Conservation (phyloP, 2,329 filamentous ascomycete species). For the Hypoxylon sp. region DNA sequence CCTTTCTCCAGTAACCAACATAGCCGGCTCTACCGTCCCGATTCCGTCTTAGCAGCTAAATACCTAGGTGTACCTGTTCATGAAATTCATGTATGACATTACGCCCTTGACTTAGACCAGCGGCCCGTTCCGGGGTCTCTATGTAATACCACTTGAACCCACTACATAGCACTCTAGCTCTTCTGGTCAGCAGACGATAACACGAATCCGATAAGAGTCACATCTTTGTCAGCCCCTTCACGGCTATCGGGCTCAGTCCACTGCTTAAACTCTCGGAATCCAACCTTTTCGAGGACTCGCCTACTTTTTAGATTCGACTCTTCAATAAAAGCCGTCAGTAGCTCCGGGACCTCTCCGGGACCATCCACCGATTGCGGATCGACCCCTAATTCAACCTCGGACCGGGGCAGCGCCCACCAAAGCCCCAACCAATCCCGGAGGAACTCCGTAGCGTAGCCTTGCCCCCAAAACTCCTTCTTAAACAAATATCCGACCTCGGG, state of each 20-base stretch:
- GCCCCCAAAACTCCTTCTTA: slow-evolving; percentile 67
- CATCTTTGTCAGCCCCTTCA: slow-evolving; percentile 25
- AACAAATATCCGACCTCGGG: slow-evolving; percentile 73
- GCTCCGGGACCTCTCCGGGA: slow-evolving; percentile 56
- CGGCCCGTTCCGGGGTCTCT: slow-evolving; percentile 1
- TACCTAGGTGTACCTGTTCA: background rate
- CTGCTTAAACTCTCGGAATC: slow-evolving; percentile 64
- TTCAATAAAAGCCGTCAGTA: slow-evolving; percentile 64
- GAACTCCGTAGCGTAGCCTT: slow-evolving; percentile 71
- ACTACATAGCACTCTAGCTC: slow-evolving; percentile 1
- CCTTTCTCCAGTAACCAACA: background rate
- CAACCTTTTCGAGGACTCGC: slow-evolving; percentile 69
- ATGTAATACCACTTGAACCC: background rate
- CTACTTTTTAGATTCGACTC: slow-evolving; percentile 67
- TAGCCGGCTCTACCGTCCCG: background rate
- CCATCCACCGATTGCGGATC: slow-evolving; percentile 56
- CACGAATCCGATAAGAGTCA: slow-evolving; percentile 37
- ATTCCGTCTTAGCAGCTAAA: background rate
- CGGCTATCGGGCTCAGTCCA: slow-evolving; percentile 55
- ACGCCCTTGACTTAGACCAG: background rate
- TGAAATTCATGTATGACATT: background rate
- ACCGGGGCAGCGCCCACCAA: slow-evolving; percentile 67
- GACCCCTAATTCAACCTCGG: slow-evolving; percentile 61
- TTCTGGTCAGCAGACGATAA: slow-evolving; percentile 17
- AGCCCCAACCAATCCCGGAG: slow-evolving; percentile 61